Conservation (phyloP, 441 rosid genomes). For the Brassica hybrid region DNA sequence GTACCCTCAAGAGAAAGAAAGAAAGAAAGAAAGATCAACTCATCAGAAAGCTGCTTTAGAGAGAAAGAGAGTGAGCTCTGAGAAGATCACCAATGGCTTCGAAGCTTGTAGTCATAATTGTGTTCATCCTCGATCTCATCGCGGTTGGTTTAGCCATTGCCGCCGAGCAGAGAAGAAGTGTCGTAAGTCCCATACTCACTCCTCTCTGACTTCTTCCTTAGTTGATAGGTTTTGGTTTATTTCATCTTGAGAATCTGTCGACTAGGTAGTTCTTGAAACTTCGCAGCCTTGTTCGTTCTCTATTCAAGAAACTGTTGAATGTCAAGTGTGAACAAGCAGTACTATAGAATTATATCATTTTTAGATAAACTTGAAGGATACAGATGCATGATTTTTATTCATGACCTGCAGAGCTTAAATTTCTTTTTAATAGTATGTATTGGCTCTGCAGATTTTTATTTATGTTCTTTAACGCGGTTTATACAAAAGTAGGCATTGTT, state of each 20-base stretch:
- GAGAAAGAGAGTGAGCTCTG: conserved; percentile 15
- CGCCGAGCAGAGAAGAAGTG: conserved; percentile 78
- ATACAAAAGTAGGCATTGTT: conserved; percentile 2
- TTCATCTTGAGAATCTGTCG: neutral
- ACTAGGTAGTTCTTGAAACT: conserved; percentile 1
- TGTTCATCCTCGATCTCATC: conserved; percentile 59
- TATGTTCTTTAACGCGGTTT: neutral
- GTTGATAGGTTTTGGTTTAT: conserved; percentile 22
- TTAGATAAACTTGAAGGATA: no score
- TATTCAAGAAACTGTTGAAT: neutral
- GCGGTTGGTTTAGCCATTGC: conserved; percentile 79
- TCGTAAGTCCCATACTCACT: conserved; percentile 48
- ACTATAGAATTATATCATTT: neutral
- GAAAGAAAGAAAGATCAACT: conserved; percentile 11
- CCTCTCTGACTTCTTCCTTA: neutral
- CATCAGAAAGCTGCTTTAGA: neutral
- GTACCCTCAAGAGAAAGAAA: neutral
- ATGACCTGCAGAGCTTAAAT: conserved; percentile 14
- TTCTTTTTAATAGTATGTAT: no score
- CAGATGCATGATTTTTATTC: conserved; percentile 8
- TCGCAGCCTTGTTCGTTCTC: conserved; percentile 6
- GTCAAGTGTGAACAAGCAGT: neutral
- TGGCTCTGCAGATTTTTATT: conserved; percentile 25
- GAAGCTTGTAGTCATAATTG: conserved; percentile 57
- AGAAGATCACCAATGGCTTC: conserved; percentile 58